phyloP scores from a whole-genome alignment of 2,329 filamentous ascomycete genomes.

The Geosmithia putterillii region DNA sequence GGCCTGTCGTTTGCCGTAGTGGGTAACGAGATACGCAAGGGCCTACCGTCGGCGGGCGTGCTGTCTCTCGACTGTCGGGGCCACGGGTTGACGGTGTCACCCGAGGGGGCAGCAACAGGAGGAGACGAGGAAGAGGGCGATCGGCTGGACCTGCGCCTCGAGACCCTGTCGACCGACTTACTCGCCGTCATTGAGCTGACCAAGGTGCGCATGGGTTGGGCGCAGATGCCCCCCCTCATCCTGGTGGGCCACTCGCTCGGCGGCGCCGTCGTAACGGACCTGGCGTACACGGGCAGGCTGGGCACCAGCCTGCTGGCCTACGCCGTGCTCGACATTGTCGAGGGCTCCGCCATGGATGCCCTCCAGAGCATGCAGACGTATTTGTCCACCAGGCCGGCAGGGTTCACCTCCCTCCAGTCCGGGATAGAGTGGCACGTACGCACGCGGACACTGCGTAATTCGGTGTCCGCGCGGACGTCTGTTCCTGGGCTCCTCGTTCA shows the following conservation, averaged over 20 bases:
- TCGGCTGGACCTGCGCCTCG: slow-evolving; percentile 54
- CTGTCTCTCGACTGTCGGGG: slow-evolving; percentile 77
- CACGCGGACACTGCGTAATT: slow-evolving; percentile 75
- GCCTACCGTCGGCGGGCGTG: slow-evolving; percentile 69
- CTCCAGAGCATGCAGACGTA: slow-evolving; percentile 91
- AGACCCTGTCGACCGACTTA: slow-evolving; percentile 63
- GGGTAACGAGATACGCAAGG: slow-evolving; percentile 62
- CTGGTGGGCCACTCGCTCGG: slow-evolving; percentile 89
- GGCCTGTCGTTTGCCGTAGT: slow-evolving; percentile 84
- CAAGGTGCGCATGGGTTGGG: slow-evolving; percentile 58
- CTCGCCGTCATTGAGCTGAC: slow-evolving; percentile 57
- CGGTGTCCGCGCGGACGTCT: slow-evolving; percentile 70
- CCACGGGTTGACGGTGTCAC: slow-evolving; percentile 61
- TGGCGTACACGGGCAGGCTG: slow-evolving; percentile 56
- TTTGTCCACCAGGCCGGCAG: slow-evolving; percentile 64
- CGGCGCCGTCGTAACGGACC: slow-evolving; percentile 78
- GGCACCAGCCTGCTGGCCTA: slow-evolving; percentile 66
- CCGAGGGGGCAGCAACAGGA: slow-evolving; percentile 6
- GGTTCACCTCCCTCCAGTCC: slow-evolving; percentile 64
- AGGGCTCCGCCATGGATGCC: slow-evolving; percentile 90
- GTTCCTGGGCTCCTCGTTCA: slow-evolving; percentile 66
- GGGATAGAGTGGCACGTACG: slow-evolving; percentile 92
- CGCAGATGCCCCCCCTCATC: slow-evolving; percentile 58
- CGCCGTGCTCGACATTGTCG: slow-evolving; percentile 87
- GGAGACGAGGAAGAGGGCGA: slow-evolving; percentile 6